phyloP scores from a whole-genome alignment of 345 rosid genomes.

The Cardiospermum halicacabum region DNA sequence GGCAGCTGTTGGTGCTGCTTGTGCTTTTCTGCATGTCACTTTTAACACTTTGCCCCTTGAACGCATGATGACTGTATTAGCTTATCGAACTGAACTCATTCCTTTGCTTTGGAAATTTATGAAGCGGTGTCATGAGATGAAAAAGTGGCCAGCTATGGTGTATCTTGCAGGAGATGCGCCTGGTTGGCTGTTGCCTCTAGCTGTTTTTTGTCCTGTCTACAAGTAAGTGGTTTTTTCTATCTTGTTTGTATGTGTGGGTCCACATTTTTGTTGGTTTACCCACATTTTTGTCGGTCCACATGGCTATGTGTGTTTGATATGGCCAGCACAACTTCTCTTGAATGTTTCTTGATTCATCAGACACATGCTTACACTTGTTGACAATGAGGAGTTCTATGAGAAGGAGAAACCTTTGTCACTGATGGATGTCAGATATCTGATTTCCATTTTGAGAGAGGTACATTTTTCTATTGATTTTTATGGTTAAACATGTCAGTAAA shows the following conservation, averaged over 20 bases:
- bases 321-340: not conserved
- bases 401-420: constrained; percentile 84
- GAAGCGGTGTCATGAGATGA: constrained; percentile 82
- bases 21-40: constrained; percentile 83
- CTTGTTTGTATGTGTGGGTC: not conserved
- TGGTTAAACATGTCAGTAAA: not conserved
- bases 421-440: constrained; percentile 65
- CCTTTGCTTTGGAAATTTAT: constrained; percentile 86
- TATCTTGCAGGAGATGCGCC: constrained; percentile 78
- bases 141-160: constrained; percentile 70
- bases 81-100: constrained; percentile 93
- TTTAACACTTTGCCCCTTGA: constrained; percentile 78
- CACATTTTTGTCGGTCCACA: not conserved
- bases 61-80: constrained; percentile 79
- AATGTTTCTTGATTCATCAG: constrained; percentile 43
- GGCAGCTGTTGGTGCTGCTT: constrained; percentile 82
- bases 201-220: constrained; percentile 95
- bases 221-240: constrained; percentile 50
- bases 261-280: not conserved
- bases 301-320: constrained; percentile 6
- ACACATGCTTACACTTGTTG: constrained; percentile 96
- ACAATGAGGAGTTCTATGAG: constrained; percentile 96
- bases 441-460: constrained; percentile 88
- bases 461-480: not conserved
- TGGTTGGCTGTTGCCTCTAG: constrained; percentile 90